Conservation (phyloP, 768 basidiomycete species). For the Tricholoma terreum region DNA sequence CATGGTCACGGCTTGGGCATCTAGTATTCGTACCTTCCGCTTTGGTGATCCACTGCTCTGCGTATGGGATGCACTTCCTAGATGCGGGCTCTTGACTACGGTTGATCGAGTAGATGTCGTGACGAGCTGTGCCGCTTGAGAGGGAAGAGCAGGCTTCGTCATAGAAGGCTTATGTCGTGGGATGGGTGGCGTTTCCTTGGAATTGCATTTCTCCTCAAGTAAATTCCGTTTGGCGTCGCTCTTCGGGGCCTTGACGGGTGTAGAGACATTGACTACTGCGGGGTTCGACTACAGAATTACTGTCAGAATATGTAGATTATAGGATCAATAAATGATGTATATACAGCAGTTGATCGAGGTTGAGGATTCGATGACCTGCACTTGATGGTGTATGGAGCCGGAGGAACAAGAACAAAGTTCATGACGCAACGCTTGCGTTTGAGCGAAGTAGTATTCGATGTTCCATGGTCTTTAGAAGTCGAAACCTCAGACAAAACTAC, state of each 20-base stretch:
- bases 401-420: constrained; percentile 12
- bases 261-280: background rate
- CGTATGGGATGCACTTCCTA: background rate
- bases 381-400: background rate
- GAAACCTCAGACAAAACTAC: background rate
- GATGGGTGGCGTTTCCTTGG: background rate
- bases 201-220: background rate
- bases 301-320: background rate
- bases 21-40: background rate
- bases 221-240: background rate
- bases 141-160: background rate
- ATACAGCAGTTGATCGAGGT: background rate
- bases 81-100: too few relatives aligned
- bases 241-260: background rate
- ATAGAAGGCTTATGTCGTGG: background rate
- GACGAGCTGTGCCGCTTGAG: too few relatives aligned
- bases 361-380: background rate
- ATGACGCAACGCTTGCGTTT: constrained; percentile 15
- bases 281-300: background rate
- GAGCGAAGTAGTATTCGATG: background rate
- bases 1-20: background rate
- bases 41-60: background rate
- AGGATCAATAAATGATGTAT: background rate
- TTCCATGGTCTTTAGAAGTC: background rate
- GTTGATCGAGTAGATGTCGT: too few relatives aligned